Conservation (phyloP, 176 grass and related monocot species). For the Aegilops longissima region DNA sequence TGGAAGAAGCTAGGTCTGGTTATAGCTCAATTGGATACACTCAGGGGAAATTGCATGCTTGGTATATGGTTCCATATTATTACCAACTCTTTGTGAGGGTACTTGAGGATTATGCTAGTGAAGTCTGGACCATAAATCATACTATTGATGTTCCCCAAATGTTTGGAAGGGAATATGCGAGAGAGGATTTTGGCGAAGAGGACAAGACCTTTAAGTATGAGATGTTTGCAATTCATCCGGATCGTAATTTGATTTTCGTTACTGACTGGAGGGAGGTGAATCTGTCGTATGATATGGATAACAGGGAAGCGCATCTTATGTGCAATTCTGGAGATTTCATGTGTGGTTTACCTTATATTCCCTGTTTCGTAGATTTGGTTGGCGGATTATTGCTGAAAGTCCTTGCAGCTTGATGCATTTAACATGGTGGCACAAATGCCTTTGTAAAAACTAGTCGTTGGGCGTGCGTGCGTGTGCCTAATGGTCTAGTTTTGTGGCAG, state of each 20-base stretch:
- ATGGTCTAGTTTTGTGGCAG: too few species aligned
- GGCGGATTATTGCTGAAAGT: background rate
- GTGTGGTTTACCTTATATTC: background rate
- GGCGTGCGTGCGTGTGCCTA: too few species aligned
- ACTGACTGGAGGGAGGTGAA: background rate
- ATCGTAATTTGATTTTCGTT: background rate
- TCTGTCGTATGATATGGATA: background rate
- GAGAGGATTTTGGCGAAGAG: too few species aligned
- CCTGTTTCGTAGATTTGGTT: background rate
- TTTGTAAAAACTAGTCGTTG: background rate
- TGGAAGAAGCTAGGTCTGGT: background rate
- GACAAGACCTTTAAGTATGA: background rate
- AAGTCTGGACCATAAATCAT: background rate
- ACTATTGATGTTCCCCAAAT: too few species aligned
- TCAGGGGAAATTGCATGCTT: background rate
- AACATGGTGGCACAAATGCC: too few species aligned
- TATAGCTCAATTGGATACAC: background rate
- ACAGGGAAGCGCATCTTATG: background rate
- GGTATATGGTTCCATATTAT: background rate
- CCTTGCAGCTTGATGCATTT: background rate
- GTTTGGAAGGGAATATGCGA: too few species aligned
- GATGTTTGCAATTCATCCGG: background rate
- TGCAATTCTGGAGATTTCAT: background rate
- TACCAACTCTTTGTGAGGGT: background rate
- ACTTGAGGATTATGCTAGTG: background rate